Base-by-base conservation (phyloP, 257 asterid species). In the Perilla frutescens region DNA sequence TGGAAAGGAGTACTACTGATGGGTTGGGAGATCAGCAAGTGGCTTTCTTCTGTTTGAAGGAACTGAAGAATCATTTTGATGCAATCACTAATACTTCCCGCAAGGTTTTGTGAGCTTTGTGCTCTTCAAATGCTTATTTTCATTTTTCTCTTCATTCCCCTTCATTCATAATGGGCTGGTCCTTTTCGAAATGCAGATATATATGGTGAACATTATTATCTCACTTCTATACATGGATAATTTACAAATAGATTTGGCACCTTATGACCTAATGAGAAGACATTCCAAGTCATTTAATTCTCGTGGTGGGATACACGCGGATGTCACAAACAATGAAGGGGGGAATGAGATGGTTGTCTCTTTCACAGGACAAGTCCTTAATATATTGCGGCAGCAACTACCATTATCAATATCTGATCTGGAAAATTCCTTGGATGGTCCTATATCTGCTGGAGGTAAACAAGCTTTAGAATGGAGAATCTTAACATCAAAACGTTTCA, bases 381-480 rank as follows among this genome's bases (percentile, higher is more conserved):
- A 85, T 66, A 87, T 91, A 71, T 82, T 94, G 87, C 87, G 85
- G 61, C 93, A 86, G 81, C 91, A 91, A 79, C 81, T 94, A 45
- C 96, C 96, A 32, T 81, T 81, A 73, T 80, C 93, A 62, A 71
- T 82, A 71, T 79, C 88, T 14, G 90, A 90, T 83, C 80, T 84
- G 83, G 99, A 88, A 53, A 85, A 78, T 80, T 71, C 85, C 68
- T 67, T 81, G 76, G 89, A 86, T 62, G 71, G 60, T 58, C 83
- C 74, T 71, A 63, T 82, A 40, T 75, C 89, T 69, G 73, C 83
- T 81, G 93, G 87, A 72, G 91, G 91, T 66, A 91, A 85, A 87
- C 95, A 88, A 81, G 97, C 96, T 78, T 60, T 91, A 73, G 97
- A 91, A 78, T 94, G 96, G 96, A 85, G 96, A 85, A 79, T 88